Base-by-base conservation (phyloP, 352 stramenopile genomes). In the Phytophthora syringae region DNA sequence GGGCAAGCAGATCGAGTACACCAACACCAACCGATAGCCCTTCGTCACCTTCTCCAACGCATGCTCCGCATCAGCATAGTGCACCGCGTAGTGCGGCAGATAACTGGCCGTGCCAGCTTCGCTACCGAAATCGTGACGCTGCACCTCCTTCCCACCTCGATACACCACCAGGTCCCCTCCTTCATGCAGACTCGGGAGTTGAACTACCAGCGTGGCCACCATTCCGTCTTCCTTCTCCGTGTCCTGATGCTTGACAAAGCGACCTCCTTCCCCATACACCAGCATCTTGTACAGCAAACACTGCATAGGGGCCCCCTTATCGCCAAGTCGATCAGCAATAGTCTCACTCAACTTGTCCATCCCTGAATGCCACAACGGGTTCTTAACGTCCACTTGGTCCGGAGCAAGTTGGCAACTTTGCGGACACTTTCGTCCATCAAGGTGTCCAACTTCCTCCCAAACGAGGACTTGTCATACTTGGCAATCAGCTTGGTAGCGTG, bases 171-270 rank as follows among this genome's bases (percentile, higher is more conserved):
- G 53, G 34, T 72, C 62, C 13, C 67, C 67, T 18, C 57, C 65
- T 60, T 65, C n/a, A 45, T 62, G 71, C 13, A 39, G 7, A 32
- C 61, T 67, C 0, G 80, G 70, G 0, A 74, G 47, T 28, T 82
- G 66, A 1, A 89, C 30, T 32, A 86, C 60, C 10, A 89, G 43
- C n/a, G 77, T 84, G 1, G 70, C 77, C 37, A 86, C 72, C 76
- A 84, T 82, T 21, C 68, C 72, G 2, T 56, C 60, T 44, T 88
- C 59, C 36, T 86, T 88, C 70, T 88, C 76, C 13, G 70, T 62
- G n/a, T 37, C 74, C 30, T 76, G 70, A 39, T 88, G 76, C 21
- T 67, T 68, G 0, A 67, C 43, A 51, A 82, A 83, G 36, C 83
- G 74, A 32, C 70, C 71, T 39, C 64, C 75, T 32, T 67, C 18